phyloP scores from a whole-genome alignment of 805 yeast species.

The Saccharomycopsis olivae region DNA sequence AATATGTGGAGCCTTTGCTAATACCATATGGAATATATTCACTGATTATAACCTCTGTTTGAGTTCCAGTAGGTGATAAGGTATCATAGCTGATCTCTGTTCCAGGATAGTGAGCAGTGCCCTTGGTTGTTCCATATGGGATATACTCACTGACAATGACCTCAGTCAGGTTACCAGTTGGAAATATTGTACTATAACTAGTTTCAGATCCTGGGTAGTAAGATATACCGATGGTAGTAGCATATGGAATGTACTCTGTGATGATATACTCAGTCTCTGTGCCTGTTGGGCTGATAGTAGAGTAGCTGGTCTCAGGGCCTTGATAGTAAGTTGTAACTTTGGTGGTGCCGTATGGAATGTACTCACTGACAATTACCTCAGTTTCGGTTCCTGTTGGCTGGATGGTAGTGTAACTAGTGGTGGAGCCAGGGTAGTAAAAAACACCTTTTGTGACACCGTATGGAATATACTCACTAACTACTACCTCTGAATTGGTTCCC shows the following conservation, averaged over 20 bases:
- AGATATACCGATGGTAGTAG: not conserved
- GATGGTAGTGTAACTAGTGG: not conserved
- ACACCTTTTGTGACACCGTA: not conserved
- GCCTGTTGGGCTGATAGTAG: not conserved
- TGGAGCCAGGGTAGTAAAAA: slow-evolving; percentile 3
- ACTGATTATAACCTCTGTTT: not conserved
- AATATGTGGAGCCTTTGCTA: not conserved
- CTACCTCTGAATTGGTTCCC: not conserved
- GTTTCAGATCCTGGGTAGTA: slow-evolving; percentile 2
- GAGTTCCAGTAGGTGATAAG: not conserved
- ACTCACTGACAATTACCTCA: slow-evolving; percentile 5
- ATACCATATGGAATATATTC: not conserved
- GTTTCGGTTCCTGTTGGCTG: slow-evolving; percentile 1
- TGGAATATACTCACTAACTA: slow-evolving; percentile 3
- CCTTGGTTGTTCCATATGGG: slow-evolving; percentile 4
- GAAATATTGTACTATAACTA: not conserved
- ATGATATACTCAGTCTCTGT: not conserved
- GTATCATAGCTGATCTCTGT: slow-evolving; percentile 6
- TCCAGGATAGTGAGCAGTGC: slow-evolving; percentile 5
- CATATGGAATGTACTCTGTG: slow-evolving; percentile 1
- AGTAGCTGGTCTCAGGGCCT: slow-evolving; percentile 1
- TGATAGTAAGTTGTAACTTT: not conserved
- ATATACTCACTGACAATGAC: slow-evolving; percentile 3
- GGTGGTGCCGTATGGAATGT: slow-evolving; percentile 1
- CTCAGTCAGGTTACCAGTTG: not conserved